phyloP scores from a whole-genome alignment of 306 rosid genomes.

The Mimosa bimucronata region DNA sequence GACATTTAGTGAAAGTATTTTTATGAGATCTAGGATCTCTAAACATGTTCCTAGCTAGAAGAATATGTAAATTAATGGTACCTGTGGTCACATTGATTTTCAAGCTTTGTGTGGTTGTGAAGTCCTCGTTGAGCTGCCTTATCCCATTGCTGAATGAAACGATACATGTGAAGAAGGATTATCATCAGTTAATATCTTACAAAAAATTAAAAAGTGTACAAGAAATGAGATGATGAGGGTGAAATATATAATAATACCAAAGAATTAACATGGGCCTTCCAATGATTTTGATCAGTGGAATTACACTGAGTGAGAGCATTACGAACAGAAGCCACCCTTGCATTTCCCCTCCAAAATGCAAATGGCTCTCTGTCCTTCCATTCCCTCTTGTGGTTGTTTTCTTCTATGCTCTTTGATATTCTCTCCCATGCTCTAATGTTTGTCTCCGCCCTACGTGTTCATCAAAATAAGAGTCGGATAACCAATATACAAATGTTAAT shows the following conservation, averaged over 20 bases:
- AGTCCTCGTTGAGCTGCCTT: neutral
- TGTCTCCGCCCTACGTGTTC: constrained; percentile 14
- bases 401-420: neutral
- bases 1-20: too few relatives aligned
- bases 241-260: neutral
- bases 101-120: constrained; percentile 17
- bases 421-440: constrained; percentile 27
- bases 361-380: constrained; percentile 32
- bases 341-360: constrained; percentile 36
- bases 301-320: constrained; percentile 5
- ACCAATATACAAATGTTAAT: too few relatives aligned
- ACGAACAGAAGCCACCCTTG: neutral
- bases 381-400: neutral
- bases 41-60: too few relatives aligned
- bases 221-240: neutral
- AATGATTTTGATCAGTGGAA: neutral
- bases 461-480: too few relatives aligned
- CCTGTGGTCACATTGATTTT: constrained; percentile 39
- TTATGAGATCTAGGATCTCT: too few relatives aligned
- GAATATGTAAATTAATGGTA: too few relatives aligned
- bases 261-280: constrained; percentile 8
- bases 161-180: neutral
- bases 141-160: constrained; percentile 15
- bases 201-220: too few relatives aligned
- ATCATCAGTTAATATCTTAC: too few relatives aligned